Evolutionary conservation across 306 rosid species (phyloP), one percentile per base, ranked within the genome.

Genomic region (Abrus pulchellus): DNA sequence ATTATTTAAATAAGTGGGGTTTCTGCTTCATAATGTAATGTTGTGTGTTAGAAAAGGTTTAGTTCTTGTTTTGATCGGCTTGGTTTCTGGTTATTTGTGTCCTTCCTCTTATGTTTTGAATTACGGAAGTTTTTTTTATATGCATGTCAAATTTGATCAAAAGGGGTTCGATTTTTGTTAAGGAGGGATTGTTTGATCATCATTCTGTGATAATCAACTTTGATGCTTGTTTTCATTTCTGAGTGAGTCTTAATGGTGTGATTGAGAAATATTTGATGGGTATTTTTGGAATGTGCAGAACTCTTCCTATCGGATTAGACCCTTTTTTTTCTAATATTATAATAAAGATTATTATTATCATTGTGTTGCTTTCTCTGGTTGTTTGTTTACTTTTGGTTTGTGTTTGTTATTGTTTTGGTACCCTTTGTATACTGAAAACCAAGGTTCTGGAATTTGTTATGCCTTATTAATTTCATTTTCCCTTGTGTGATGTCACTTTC

Each of bases 371-470:
- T 64, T 72, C 68, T 77, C 86, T 76, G 83, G 41, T 49, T 20
- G 20, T 20, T 20, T 20, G 20, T 20, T 57, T 57, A 11, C 3
- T 45, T 74, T 41, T 56, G 45, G 38, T 72, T 53, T 64, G 47
- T 78, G 56, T 61, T 72, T 38, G 12, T 60, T 83, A 72, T 82
- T 83, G 30, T 56, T 82, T 83, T 55, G 27, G 66, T 64, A 2
- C 41, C 52, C 45, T 0, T 14, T 43, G 34, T 44, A 1, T 60
- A 11, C 20, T 33, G 55, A 78, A 70, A 57, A 56, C 29, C 74
- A 8, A 53, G 73, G 72, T 43, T 77, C 83, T 77, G 85, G 78
- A 66, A 64, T 40, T 76, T 60, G 81, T 45, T 5, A 7, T 45
- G 34, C 34, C 76, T 72, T 75, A 80, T 85, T 70, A 44, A 1